Evolutionary conservation across 345 rosid species (phyloP).

Genomic region (Melastoma malabathricum): DNA sequence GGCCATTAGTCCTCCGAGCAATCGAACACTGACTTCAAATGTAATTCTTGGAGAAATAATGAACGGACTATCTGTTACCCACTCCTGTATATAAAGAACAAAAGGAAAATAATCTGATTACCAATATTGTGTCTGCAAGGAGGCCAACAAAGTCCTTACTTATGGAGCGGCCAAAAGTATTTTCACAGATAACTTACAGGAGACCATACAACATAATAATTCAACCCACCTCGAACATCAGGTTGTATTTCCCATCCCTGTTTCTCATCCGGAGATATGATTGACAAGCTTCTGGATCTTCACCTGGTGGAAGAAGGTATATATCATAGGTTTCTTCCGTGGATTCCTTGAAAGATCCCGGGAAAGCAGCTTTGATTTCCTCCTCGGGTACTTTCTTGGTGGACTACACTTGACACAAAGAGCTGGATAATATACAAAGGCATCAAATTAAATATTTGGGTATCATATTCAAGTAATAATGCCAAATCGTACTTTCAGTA

Average conservation of each 20-base stretch:
- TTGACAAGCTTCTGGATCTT: constrained; percentile 99
- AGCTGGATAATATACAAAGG: constrained; percentile 3
- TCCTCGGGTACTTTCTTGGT: constrained; percentile 56
- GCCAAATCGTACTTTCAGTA: constrained; percentile 49
- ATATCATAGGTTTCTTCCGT: constrained; percentile 95
- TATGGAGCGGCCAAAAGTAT: too few species aligned
- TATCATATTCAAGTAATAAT: background rate
- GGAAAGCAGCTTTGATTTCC: constrained; percentile 56
- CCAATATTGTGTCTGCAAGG: background rate
- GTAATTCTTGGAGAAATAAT: constrained; percentile 97
- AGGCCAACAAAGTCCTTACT: too few species aligned
- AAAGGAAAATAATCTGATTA: background rate
- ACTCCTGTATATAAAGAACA: constrained; percentile 41
- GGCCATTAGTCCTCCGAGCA: constrained; percentile 97
- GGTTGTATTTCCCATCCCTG: constrained; percentile 95
- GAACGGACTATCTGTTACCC: constrained; percentile 97
- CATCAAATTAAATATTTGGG: background rate
- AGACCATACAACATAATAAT: constrained; percentile 5
- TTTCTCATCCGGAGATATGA: constrained; percentile 98
- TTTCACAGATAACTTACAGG: too few species aligned
- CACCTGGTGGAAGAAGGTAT: constrained; percentile 96
- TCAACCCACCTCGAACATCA: constrained; percentile 86
- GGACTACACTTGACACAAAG: constrained; percentile 43
- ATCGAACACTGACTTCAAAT: constrained; percentile 90
- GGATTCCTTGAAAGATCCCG: constrained; percentile 44